Evolutionary conservation across 1,284 basidiomycete genomes (phyloP), one percentile per base, ranked within the genome.

Genomic region (Marasmius sp.): DNA sequence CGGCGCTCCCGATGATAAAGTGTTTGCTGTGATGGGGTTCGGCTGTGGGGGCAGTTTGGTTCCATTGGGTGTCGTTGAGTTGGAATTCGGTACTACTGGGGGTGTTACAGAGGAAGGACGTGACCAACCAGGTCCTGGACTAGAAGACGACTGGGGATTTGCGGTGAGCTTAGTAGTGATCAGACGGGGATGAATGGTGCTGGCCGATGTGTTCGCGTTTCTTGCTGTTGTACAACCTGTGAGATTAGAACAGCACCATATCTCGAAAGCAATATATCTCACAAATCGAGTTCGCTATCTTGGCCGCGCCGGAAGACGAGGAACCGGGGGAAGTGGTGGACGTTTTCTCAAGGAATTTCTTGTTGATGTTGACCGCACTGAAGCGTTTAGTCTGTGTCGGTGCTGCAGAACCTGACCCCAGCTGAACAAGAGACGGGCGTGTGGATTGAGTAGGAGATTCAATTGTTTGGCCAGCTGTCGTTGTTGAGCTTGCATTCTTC

Each of bases 341-440:
- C 38, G 84, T 72, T 7, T 95, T 95, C 78, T 93, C 91, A 55
- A 97, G 80, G 74, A 97, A 97, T 75, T 93, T 94, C 84, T 95
- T 95, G 80, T 92, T 96, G 76, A 97, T 93, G 72, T 93, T 94
- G 67, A 93, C 85, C 36, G 93, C 85, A 69, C 81, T 92, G 75
- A 95, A 97, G 70, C 91, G 88, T 82, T 95, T 95, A 53, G 88
- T 86, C 61, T 89, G 89, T 50, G 74, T 65, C 12, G 75, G 68
- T 20, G 71, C 58, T 6, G 73, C n/a, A n/a, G n/a, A 64, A 27
- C 68, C 61, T 47, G 70, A 74, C 61, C 75, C 77, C 60, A 80
- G 70, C 62, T 78, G 76, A 56, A 79, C 75, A 55, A 81, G 75
- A 62, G 75, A 75, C 57, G 80, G 78, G 48, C 79, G 78, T 60